A percentile compares a stretch with the other conserved stretches of the same genome.
Conservation (phyloP, 225 moss, liverwort and hornwort species). For the Asterella californica region DNA sequence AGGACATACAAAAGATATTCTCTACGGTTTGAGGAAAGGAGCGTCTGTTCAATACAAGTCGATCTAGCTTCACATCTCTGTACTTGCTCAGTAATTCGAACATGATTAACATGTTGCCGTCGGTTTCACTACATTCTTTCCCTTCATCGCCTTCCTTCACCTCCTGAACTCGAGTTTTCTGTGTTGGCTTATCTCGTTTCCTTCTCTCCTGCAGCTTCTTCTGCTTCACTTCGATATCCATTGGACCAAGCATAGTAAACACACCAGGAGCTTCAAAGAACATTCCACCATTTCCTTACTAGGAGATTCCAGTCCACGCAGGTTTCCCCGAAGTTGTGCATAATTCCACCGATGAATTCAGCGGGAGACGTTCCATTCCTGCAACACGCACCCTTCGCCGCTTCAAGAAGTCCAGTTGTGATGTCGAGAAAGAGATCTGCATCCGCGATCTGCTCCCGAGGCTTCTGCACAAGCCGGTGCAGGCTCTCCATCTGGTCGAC, state of each 20-base stretch:
- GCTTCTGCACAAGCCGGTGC: conserved; percentile 45
- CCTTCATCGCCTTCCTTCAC: conserved; percentile 59
- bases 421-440: conserved; percentile 77
- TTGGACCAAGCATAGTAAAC: conserved; percentile 88
- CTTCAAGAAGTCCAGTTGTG: conserved; percentile 52
- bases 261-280: conserved; percentile 62
- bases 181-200: conserved; percentile 49
- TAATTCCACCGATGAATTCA: conserved; percentile 61
- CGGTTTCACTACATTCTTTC: conserved; percentile 63
- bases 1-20: conserved; percentile 84
- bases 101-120: conserved; percentile 84
- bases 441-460: conserved; percentile 85
- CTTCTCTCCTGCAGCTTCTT: conserved; percentile 48
- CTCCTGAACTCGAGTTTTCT: conserved; percentile 66
- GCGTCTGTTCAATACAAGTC: conserved; percentile 62
- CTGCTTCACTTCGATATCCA: conserved; percentile 74
- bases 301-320: conserved; percentile 58
- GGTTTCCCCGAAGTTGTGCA: conserved; percentile 52
- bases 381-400: conserved; percentile 54
- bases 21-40: conserved; percentile 91
- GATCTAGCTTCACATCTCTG: conserved; percentile 46
- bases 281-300: conserved; percentile 53
- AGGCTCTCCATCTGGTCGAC: conserved; percentile 11
- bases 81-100: conserved; percentile 47
- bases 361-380: conserved; percentile 63